Base-by-base conservation (phyloP, 2,329 filamentous ascomycete species). In the Trichoderma harzianum region DNA sequence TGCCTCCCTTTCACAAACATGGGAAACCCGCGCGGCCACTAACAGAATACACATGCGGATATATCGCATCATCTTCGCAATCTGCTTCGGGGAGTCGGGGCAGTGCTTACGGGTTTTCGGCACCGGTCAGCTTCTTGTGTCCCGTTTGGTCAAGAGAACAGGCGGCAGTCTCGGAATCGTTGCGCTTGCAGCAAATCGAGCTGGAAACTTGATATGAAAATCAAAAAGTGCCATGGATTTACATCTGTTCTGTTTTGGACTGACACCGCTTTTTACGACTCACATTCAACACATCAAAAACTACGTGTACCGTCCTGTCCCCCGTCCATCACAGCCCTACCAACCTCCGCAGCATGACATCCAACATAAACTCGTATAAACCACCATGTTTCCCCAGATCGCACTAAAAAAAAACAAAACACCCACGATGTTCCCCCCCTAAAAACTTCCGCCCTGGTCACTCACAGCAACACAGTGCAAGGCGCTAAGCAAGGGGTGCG, bases 401-500 rank as follows among this genome's bases (percentile, higher is more conserved):
- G 47, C 65, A 68, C 53, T 43, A 60, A 60, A 30, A 68, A 57
- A 24, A 24, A 58, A 47, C 65, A 60, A 34, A 21, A 58, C 21
- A 24, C 51, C 26, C 43, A 18, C 39, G 28, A n/a, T 47, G 36
- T 34, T 5, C 18, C 21, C 47, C 36, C 36, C 36, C 36, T 39
- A 39, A 47, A 47, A 47, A 18, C 36, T 39, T 18, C 36, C 16
- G 36, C 39, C 66, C 39, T 30, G 34, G 36, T 47, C 53, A 7
- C 36, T 30, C 36, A 51, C 18, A 28, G 36, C 66, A 69, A 60
- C 66, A 69, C 66, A 69, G 66, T 69, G 66, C 66, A 69, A 51
- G 66, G 36, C 66, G 66, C 66, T 69, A 69, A 39, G 57, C 66
- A 69, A 69, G 66, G 55, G 55, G 66, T 69, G 66, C 55, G 43